Base-by-base conservation (phyloP, 495 filamentous ascomycete genomes). In the Aspergillus leporis region DNA sequence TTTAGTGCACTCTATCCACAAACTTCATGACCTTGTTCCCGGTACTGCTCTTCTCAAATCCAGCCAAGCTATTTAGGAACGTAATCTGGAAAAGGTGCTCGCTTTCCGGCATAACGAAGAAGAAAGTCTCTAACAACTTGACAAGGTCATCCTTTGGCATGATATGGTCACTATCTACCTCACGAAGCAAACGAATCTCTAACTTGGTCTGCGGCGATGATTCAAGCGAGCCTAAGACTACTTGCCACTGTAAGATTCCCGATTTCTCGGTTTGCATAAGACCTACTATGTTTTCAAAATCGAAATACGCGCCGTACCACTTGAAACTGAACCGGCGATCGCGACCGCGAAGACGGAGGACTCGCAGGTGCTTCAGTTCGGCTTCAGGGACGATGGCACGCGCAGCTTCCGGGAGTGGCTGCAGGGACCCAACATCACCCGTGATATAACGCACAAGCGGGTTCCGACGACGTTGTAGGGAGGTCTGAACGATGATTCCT, bases 391-490 rank as follows among this genome's bases (percentile, higher is more conserved):
- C 41, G 3, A 31, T 18, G 7, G 23, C 14, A 10, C 25, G 46
- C 16, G 41, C 50, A 7, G 16, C 5, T 19, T 57, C 57, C 4
- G 66, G 65, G 2, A 71, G 49, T 0, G 56, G 62, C 34, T 74
- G 72, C 9, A 78, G 16, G 4, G 73, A 76, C 5, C 63, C 72
- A 12, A 76, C 38, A 50, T 78, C 75, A 14, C 75, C 74, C 2
- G 66, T 69, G 7, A 68, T 56, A 53, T 75, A 78, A 8, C 75
- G 69, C 12, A 78, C 67, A 3, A 77, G 61, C 0, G 75, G 75
- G 41, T 78, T 74, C 1, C 72, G 66, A 3, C 69, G 49, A 5
- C 73, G 66, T 31, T 68, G 63, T 4, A 78, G 58, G 1, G 74
- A 77, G 3, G 73, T 78, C 34, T 72, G 65, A 0, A 73, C 66